Base-by-base conservation (phyloP, 1,139 yeast genomes). In the Yamadazyma trypodendri region DNA sequence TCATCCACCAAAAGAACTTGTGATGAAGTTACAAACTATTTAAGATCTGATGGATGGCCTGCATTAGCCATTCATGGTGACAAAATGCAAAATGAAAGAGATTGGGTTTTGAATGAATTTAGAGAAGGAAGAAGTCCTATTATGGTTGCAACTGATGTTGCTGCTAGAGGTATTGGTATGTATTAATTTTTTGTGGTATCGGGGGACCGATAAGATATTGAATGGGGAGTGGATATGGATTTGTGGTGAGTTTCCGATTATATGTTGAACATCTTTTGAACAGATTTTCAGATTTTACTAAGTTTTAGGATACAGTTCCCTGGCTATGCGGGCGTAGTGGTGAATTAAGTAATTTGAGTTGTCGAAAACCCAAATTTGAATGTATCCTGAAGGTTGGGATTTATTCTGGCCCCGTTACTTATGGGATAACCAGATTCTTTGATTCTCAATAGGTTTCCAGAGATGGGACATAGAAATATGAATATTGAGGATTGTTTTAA, bases 81-180 rank as follows among this genome's bases (percentile, higher is more conserved):
- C 68, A 92, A 92, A 69, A 89, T 85, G 56, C 98, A 92, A 74
- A 79, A 82, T 61, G 98, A 92, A 71, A 90, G 98, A 77, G 98
- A 92, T 69, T 92, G 97, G 97, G 98, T 92, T 52, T 75, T 92
- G 67, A 77, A 73, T 52, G 96, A 92, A 68, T 92, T 92, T 75
- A 86, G 84, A 76, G 63, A 80, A 44, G 97, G 97, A 52, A 84
- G 83, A 63, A 81, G 95, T 40, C 96, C 97, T 50, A 84, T 92
- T 59, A 89, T 92, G 97, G 96, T 90, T 62, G 98, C 98, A 48
- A 92, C 98, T 52, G 98, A 92, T 68, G 98, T 92, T 65, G 98
- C 98, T 45, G 96, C 98, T 51, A 88, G 98, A 79, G 98, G 98
- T 81, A 90, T 92, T 76, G 98, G 96, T 89, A 88, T 72, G 97